phyloP scores from a whole-genome alignment of 768 basidiomycete genomes.

The Strobilomyces dryophilus region DNA sequence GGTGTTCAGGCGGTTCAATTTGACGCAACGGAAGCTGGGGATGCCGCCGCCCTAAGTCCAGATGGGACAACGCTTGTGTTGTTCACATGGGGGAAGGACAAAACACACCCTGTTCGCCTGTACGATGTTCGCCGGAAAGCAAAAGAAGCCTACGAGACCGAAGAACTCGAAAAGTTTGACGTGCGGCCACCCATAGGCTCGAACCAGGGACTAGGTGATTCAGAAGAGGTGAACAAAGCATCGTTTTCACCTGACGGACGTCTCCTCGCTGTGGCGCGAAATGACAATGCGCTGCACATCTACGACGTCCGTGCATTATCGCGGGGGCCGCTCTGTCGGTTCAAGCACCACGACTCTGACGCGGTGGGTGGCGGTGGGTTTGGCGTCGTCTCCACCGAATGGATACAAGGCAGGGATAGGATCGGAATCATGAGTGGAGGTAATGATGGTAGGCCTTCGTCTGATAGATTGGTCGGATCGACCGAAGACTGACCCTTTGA shows the following conservation, averaged over 20 bases:
- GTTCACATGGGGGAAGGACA: conserved; percentile 26
- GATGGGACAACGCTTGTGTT: conserved; percentile 37
- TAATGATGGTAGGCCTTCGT: conserved; percentile 49
- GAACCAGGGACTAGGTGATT: conserved; percentile 9
- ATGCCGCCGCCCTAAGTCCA: conserved; percentile 44
- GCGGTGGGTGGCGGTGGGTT: conserved; percentile 30
- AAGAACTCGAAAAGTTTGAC: conserved; percentile 36
- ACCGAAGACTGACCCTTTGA: conserved; percentile 3
- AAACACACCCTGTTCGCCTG: conserved; percentile 39
- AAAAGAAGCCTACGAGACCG: conserved; percentile 24
- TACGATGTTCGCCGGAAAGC: conserved; percentile 46
- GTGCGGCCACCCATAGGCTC: neutral
- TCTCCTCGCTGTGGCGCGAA: conserved; percentile 56
- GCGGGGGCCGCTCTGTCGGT: conserved; percentile 43
- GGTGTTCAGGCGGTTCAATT: conserved; percentile 31
- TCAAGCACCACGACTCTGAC: conserved; percentile 42
- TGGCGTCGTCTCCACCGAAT: conserved; percentile 50
- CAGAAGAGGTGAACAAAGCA: conserved; percentile 45
- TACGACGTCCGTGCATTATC: conserved; percentile 58
- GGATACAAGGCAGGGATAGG: conserved; percentile 43
- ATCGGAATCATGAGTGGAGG: conserved; percentile 59
- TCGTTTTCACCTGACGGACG: conserved; percentile 58
- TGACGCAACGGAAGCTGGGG: conserved; percentile 49
- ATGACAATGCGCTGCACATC: conserved; percentile 54
- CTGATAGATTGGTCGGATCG: neutral